Percentiles rank a stretch among this genome's conserved stretches.
These are phyloP conservation scores for Penicillium goetzii DNA, from an alignment of 495 filamentous ascomycete species.

Conservation along the genomic window DNA sequence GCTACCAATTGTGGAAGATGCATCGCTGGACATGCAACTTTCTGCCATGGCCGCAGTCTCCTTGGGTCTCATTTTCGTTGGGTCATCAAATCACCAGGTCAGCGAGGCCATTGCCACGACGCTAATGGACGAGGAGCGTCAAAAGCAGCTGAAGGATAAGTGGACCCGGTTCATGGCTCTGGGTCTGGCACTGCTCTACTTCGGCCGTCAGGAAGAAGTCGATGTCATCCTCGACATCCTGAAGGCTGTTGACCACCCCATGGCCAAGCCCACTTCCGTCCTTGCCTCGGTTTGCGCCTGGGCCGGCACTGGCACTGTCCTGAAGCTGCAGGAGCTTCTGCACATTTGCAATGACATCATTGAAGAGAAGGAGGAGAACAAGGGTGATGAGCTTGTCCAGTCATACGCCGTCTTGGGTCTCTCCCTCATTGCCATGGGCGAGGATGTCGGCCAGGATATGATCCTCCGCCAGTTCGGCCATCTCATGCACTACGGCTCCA, in stretches of 20 bases:
- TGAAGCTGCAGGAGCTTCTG: slow-evolving; percentile 94
- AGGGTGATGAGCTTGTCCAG: slow-evolving; percentile 90
- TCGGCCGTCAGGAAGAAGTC: slow-evolving; percentile 95
- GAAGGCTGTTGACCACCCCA: slow-evolving; percentile 93
- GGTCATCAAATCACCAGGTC: slow-evolving; percentile 85
- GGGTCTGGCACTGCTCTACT: slow-evolving; percentile 91
- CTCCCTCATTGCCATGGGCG: slow-evolving; percentile 94
- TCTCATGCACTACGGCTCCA: slow-evolving; percentile 98
- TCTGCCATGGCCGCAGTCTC: slow-evolving; percentile 95
- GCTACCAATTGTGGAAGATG: slow-evolving; percentile 82
- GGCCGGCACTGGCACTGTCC: slow-evolving; percentile 94
- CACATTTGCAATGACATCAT: slow-evolving; percentile 98
- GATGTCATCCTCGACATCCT: slow-evolving; percentile 93
- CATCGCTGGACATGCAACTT: slow-evolving; percentile 85
- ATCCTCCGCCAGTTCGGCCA: slow-evolving; percentile 96
- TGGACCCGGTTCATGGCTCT: slow-evolving; percentile 97
- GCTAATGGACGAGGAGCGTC: slow-evolving; percentile 86
- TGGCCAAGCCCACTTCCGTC: slow-evolving; percentile 86
- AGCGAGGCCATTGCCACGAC: slow-evolving; percentile 88
- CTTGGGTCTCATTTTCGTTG: slow-evolving; percentile 89
- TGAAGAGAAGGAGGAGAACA: slow-evolving; percentile 89
- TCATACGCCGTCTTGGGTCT: slow-evolving; percentile 95
- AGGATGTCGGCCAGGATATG: slow-evolving; percentile 99
- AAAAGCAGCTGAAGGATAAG: slow-evolving; percentile 88
- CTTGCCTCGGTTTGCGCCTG: slow-evolving; percentile 95